A percentile compares a stretch with the other conserved stretches of the same genome.
Evolutionary conservation across 2,329 filamentous ascomycete genomes (phyloP).

Genomic region (Sclerotinia nivalis): DNA sequence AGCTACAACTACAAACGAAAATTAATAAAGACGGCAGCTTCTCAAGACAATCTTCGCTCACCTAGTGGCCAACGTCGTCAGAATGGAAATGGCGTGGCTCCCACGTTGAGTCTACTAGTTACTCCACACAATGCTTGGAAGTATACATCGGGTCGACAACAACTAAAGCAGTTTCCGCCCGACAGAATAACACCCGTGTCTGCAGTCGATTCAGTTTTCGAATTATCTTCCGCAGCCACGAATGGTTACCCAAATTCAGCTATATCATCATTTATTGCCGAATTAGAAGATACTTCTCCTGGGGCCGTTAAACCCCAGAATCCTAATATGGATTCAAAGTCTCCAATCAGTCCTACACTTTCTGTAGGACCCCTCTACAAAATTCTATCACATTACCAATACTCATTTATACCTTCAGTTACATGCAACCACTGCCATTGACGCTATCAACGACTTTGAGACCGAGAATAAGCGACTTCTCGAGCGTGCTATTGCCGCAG

Average conservation of each 20-base stretch:
- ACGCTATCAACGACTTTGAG: slow-evolving; percentile 24
- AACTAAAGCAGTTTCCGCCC: slow-evolving; percentile 28
- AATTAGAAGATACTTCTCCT: slow-evolving; percentile 37
- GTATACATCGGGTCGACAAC: slow-evolving; percentile 27
- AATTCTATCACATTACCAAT: not conserved
- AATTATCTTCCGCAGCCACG: slow-evolving; percentile 26
- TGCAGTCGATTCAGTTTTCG: slow-evolving; percentile 36
- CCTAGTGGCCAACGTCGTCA: not conserved
- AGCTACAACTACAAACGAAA: not conserved
- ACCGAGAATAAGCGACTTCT: slow-evolving; percentile 23
- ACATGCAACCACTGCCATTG: slow-evolving; percentile 19
- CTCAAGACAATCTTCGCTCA: not conserved
- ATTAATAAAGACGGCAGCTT: not conserved
- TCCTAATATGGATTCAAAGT: not conserved
- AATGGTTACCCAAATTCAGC: slow-evolving; percentile 29
- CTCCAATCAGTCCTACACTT: slow-evolving; percentile 12
- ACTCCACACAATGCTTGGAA: slow-evolving; percentile 31
- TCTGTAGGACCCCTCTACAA: slow-evolving; percentile 5
- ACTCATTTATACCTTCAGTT: slow-evolving; percentile 2
- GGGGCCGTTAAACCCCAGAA: slow-evolving; percentile 5
- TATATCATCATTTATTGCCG: slow-evolving; percentile 31
- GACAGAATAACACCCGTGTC: slow-evolving; percentile 31
- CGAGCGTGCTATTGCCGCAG: slow-evolving; percentile 30
- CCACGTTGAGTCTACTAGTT: slow-evolving; percentile 27
- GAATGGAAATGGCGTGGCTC: slow-evolving; percentile 13